Base-by-base conservation (phyloP, 495 filamentous ascomycete species). In the Trichocladium antarcticum region DNA sequence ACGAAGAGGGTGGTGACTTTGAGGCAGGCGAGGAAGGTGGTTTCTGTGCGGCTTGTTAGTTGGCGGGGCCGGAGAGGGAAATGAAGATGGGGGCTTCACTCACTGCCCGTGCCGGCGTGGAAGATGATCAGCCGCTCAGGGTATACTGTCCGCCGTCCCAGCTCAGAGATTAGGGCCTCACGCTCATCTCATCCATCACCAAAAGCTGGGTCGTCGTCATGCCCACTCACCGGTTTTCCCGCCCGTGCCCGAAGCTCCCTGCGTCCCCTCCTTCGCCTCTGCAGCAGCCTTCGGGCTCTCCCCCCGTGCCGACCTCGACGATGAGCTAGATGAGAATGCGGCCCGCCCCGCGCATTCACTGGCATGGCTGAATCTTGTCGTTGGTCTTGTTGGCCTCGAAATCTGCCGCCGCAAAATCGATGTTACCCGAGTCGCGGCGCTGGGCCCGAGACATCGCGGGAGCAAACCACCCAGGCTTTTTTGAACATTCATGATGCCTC, bases 1-100 rank as follows among this genome's bases (percentile, higher is more conserved):
- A 85, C 61, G 55, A 88, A 78, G 40, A 94, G 71, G 11, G 83
- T 83, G 0, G 79, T 80, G 28, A 88, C 55, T 57, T 87, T 85
- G 46, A 88, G 50, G 49, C 71, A 74, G 19, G 78, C 81, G 31
- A 89, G 58, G 57, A 87, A 83, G 19, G 81, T 75, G 14, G 74
- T 80, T 51, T 52, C 61, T 64, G 6, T 1, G 9, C 16, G 16
- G 24, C 37, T 45, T 34, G 45, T 28, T 16, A 11, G 16, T 22
- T 39, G 2, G 6, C 16, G 21, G 22, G 29, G 31, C 8, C n/a
- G 8, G 6, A 17, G 15, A 37, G 15, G 29, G 17, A 5, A 9
- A 17, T 10, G 11, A 16, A 16, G 29, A 14, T 5, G 29, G 4
- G 17, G 38, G 40, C 19, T 2, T 45, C 12, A 54, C 60, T 36